Evolutionary conservation across 768 basidiomycete genomes (phyloP).

Genomic region (Ephemerocybe angulata): DNA sequence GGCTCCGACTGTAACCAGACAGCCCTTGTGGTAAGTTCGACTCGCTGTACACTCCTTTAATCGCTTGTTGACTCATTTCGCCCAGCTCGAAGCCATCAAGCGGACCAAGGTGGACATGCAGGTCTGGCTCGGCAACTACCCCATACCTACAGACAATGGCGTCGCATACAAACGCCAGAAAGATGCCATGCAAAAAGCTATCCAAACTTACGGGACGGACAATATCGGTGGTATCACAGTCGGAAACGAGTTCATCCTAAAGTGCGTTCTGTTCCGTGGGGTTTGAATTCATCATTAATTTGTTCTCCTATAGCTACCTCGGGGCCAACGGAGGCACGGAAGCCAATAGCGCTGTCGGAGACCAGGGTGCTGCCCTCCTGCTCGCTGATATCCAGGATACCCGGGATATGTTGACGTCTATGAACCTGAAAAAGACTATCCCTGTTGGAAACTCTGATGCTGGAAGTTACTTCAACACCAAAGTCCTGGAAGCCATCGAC

Average conservation of each 20-base stretch:
- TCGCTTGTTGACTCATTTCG: neutral
- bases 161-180: conserved; percentile 74
- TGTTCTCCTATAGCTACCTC: conserved; percentile 47
- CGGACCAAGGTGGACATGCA: conserved; percentile 85
- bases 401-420: conserved; percentile 43
- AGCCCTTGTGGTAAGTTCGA: conserved; percentile 57
- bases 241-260: conserved; percentile 87
- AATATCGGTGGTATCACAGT: conserved; percentile 82
- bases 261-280: conserved; percentile 40
- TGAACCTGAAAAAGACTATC: conserved; percentile 58
- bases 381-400: conserved; percentile 68
- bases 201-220: conserved; percentile 73
- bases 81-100: conserved; percentile 79
- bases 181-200: conserved; percentile 57
- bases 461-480: conserved; percentile 76
- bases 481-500: conserved; percentile 60
- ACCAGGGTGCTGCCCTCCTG: conserved; percentile 59
- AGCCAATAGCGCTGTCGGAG: conserved; percentile 58
- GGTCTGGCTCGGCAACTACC: conserved; percentile 76
- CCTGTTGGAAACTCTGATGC: conserved; percentile 82
- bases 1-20: conserved; percentile 86
- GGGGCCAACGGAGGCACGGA: conserved; percentile 38
- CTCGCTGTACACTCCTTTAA: neutral
- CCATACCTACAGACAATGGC: conserved; percentile 55
- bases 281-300: conserved; percentile 1